phyloP scores from a whole-genome alignment of 2,329 filamentous ascomycete species.

The Ascomycota sp. region DNA sequence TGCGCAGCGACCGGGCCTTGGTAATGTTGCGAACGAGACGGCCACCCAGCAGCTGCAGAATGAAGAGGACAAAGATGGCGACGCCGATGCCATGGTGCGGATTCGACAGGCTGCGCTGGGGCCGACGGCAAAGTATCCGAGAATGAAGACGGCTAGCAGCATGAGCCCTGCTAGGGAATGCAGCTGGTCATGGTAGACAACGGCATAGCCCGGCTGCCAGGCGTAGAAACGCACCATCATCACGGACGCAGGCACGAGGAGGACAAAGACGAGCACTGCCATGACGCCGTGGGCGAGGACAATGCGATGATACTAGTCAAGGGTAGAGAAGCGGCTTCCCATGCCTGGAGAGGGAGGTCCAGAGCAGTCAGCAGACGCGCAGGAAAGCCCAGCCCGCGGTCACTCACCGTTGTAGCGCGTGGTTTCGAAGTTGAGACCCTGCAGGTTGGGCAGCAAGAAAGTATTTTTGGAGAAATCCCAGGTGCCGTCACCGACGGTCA shows the following conservation, averaged over 20 bases:
- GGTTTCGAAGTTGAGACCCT: constrained; percentile 59
- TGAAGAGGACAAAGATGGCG: constrained; percentile 52
- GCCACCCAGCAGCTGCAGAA: constrained; percentile 52
- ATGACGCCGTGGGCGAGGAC: constrained; percentile 54
- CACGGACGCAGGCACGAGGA: constrained; percentile 54
- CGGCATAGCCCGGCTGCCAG: constrained; percentile 35
- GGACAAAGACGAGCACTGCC: constrained; percentile 52
- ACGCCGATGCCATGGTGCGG: constrained; percentile 73
- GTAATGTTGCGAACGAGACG: constrained; percentile 36
- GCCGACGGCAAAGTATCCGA: constrained; percentile 64
- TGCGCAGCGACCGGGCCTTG: constrained; percentile 26
- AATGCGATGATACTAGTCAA: constrained; percentile 49
- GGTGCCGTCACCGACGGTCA: constrained; percentile 63
- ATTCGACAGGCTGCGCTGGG: constrained; percentile 53
- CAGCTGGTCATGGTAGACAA: constrained; percentile 54
- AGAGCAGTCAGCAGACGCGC: neutral
- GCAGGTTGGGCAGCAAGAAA: constrained; percentile 59
- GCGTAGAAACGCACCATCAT: constrained; percentile 54
- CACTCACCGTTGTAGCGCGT: constrained; percentile 69
- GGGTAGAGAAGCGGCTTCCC: constrained; percentile 56
- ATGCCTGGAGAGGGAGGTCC: too few relatives aligned
- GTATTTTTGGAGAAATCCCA: constrained; percentile 63
- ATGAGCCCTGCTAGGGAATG: constrained; percentile 49
- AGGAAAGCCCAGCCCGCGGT: too few relatives aligned
- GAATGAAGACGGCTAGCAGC: constrained; percentile 48